Evolutionary conservation across 352 stramenopile genomes (phyloP), one percentile per base, ranked within the genome.

Genomic region (Globisporangium parvum): DNA sequence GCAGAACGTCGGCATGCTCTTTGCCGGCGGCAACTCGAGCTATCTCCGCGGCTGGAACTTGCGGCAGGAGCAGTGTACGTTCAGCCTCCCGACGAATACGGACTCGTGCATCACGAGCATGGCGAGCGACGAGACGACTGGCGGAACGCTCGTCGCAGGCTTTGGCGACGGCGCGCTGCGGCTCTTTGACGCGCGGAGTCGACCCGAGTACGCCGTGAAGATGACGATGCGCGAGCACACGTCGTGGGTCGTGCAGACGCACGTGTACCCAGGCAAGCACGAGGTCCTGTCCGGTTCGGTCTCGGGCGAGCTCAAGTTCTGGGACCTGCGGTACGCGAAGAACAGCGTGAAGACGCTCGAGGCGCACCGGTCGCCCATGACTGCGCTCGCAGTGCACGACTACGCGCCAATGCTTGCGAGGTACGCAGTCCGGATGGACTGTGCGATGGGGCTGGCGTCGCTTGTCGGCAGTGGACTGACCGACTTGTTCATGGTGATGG

Each of bases 261-360:
- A 92, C 60, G 65, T 92, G 56, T 93, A 92, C 51, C 66, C 71
- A 0, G 77, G 71, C 20, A 80, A 82, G 21, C 80, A 88, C 65
- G 87, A 98, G 67, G 67, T 99, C 54, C 68, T 99, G 1, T 98
- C 91, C 0, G 96, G 96, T 9, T 98, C 85, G 20, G 84, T 99
- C 3, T 92, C 77, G 21, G 97, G 97, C 3, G 91, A 97, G 50
- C 75, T 99, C 28, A 98, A 98, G 65, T 97, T 98, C 45, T 99
- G 96, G 96, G 97, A 99, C 67, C 62, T 99, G 49, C 77, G 97
- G 0, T 89, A 91, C 57, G 66, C 79, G 15, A 91, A 85, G 65
- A 85, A 63, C 31, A 93, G 81, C 45, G 66, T 90, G 12, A 88
- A 90, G 24, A 93, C 86, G 3, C 65, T 99, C 31, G 87, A 98